phyloP scores from a whole-genome alignment of 1,139 yeast species.

The Saccharomyces hybrid region DNA sequence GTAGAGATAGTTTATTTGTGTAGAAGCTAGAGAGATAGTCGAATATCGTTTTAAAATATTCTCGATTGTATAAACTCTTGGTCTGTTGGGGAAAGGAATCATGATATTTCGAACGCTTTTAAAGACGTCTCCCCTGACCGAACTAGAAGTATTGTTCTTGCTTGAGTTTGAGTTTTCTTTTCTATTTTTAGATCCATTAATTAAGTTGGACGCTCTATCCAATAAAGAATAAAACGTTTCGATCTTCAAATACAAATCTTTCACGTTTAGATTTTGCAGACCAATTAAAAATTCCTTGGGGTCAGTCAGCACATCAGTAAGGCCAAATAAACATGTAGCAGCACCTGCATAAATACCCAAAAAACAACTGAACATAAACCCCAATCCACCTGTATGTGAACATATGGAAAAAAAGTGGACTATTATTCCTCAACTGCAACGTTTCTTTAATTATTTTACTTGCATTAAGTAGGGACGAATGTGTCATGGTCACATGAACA shows the following conservation, averaged over 20 bases:
- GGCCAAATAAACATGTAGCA: conserved; percentile 72
- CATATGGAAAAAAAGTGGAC: conserved; percentile 83
- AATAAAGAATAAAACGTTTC: conserved; percentile 49
- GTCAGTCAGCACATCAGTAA: conserved; percentile 67
- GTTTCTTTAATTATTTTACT: conserved; percentile 91
- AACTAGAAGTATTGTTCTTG: conserved; percentile 11
- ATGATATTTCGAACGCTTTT: conserved; percentile 69
- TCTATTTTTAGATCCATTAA: conserved; percentile 7
- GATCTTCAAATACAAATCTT: conserved; percentile 78
- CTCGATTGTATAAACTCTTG: conserved; percentile 54
- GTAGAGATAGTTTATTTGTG: conserved; percentile 71
- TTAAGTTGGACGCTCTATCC: conserved; percentile 36
- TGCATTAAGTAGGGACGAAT: conserved; percentile 59
- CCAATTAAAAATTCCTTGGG: conserved; percentile 69
- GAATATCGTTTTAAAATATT: conserved; percentile 57
- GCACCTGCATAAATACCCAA: conserved; percentile 84
- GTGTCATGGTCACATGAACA: conserved; percentile 36
- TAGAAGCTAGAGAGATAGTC: conserved; percentile 56
- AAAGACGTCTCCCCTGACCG: conserved; percentile 37
- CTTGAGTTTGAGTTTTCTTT: conserved; percentile 1
- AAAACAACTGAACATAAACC: conserved; percentile 74
- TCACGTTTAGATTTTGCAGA: conserved; percentile 68
- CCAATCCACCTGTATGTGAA: conserved; percentile 76
- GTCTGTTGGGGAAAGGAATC: conserved; percentile 74
- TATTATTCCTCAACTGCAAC: conserved; percentile 66